These are phyloP conservation scores for Prosopis cineraria DNA, from an alignment of 306 rosid species.

Conservation along the genomic window DNA sequence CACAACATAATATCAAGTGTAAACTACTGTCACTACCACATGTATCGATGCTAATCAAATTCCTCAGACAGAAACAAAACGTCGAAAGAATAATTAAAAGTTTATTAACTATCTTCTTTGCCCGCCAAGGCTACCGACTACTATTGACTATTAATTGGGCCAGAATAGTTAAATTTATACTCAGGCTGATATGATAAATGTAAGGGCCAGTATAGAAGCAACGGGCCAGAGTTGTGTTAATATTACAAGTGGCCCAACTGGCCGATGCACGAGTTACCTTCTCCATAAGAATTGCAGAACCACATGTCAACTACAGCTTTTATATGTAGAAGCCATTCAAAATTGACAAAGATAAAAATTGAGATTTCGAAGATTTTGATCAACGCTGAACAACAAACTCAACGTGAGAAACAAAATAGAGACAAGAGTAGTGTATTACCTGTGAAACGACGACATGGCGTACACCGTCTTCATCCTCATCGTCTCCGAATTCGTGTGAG, in stretches of 20 bases:
- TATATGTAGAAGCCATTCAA: neutral
- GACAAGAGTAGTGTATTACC: slow-evolving; percentile 43
- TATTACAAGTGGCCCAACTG: neutral
- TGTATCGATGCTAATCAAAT: neutral
- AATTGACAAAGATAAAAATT: neutral
- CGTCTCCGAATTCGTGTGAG: slow-evolving; percentile 46
- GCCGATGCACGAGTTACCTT: neutral
- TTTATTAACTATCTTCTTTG: neutral
- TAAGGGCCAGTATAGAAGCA: neutral
- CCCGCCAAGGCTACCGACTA: too few species aligned
- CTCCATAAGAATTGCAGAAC: neutral
- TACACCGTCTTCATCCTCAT: slow-evolving; percentile 49
- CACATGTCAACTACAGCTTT: neutral
- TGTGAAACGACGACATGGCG: slow-evolving; percentile 94
- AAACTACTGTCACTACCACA: neutral
- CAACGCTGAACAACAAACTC: neutral
- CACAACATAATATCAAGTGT: neutral
- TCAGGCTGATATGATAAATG: neutral
- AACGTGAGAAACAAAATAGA: neutral
- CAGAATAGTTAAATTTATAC: neutral
- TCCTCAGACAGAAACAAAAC: neutral
- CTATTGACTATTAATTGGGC: neutral
- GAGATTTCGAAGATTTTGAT: neutral
- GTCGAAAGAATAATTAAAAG: neutral
- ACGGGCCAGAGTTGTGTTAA: neutral